phyloP scores from a whole-genome alignment of 2,329 filamentous ascomycete species.

The Hawksworthiomyces lignivorus region DNA sequence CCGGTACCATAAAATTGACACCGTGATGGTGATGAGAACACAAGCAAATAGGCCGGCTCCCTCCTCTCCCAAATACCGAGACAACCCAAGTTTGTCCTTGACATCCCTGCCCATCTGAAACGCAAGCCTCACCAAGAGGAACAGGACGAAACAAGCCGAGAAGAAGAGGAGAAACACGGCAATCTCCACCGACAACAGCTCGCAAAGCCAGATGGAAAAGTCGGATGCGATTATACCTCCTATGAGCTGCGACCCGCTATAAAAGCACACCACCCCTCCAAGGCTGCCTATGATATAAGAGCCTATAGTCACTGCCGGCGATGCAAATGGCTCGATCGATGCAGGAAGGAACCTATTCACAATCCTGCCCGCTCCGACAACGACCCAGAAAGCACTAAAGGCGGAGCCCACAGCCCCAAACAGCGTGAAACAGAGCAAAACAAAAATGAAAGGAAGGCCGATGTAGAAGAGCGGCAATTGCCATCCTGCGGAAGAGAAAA shows the following conservation, averaged over 20 bases:
- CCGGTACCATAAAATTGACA: slow-evolving; percentile 3
- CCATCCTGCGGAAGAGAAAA: slow-evolving; percentile 1
- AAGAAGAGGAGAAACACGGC: not conserved
- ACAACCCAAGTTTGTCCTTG: not conserved
- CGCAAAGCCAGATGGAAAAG: not conserved
- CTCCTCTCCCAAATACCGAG: not conserved
- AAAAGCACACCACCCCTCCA: not conserved
- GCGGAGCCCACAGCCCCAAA: not conserved
- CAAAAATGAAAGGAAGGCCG: not conserved
- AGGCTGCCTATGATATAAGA: not conserved
- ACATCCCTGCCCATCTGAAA: too few relatives aligned
- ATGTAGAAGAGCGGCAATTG: not conserved
- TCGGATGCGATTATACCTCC: not conserved
- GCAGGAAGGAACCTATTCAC: not conserved
- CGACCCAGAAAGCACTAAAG: not conserved
- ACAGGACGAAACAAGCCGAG: not conserved
- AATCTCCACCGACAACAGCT: not conserved
- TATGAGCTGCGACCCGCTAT: not conserved
- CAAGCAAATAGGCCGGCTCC: not conserved
- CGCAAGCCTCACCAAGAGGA: not conserved
- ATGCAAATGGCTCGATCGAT: not conserved
- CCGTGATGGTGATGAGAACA: not conserved
- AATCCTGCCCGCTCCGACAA: not conserved
- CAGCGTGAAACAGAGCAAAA: not conserved
- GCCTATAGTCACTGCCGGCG: not conserved